Conservation (phyloP, 176 grass and related monocot species). For the Oryza longistaminata region DNA sequence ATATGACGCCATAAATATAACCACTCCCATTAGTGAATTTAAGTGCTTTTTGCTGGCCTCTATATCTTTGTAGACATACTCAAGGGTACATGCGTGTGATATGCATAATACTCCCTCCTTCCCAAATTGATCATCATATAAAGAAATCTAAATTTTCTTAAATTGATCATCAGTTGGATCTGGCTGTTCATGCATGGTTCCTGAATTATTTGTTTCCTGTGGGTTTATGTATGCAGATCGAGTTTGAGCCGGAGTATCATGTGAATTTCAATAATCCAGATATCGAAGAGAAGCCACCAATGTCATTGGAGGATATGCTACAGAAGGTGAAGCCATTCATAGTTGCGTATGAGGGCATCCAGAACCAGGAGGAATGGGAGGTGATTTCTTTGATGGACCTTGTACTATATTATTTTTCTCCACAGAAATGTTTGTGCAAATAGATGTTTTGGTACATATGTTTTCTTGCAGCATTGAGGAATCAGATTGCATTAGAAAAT, state of each 20-base stretch:
- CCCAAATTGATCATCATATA: too few relatives aligned
- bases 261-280: constrained; percentile 74
- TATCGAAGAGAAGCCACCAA: constrained; percentile 82
- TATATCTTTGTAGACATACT: too few relatives aligned
- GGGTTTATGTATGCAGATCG: constrained; percentile 60
- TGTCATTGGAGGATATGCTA: constrained; percentile 71
- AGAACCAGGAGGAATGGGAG: constrained; percentile 93
- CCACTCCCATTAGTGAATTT: too few relatives aligned
- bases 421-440: background rate
- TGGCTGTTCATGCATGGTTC: background rate
- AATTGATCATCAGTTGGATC: background rate
- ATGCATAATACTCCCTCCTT: too few relatives aligned
- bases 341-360: constrained; percentile 77
- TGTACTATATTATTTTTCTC: constrained; percentile 3
- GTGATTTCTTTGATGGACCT: constrained; percentile 39
- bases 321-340: constrained; percentile 83
- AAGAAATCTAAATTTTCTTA: too few relatives aligned
- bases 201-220: constrained; percentile 21
- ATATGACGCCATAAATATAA: too few relatives aligned
- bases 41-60: too few relatives aligned
- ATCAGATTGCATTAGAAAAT: background rate
- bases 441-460: background rate
- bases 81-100: too few relatives aligned
- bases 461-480: background rate
- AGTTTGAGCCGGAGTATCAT: constrained; percentile 78